These are phyloP conservation scores for Fallopia convolvulus DNA, from an alignment of 148 eudicot species.

Conservation along the genomic window DNA sequence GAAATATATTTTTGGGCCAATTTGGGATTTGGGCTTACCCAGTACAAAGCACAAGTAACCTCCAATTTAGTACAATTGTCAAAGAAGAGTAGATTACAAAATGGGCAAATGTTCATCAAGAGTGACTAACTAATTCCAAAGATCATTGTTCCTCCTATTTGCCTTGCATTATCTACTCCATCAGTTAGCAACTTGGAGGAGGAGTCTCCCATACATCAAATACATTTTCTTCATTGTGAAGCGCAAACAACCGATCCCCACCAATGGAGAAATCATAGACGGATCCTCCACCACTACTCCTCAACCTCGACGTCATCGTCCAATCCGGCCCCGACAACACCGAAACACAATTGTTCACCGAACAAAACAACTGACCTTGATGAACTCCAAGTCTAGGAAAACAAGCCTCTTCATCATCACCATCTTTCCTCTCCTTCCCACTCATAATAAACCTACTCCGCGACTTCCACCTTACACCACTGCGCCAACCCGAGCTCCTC, in stretches of 20 bases:
- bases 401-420: conserved; percentile 64
- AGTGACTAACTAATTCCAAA: too few relatives aligned
- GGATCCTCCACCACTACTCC: conserved; percentile 60
- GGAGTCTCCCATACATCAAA: conserved; percentile 91
- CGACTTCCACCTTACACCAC: conserved; percentile 70
- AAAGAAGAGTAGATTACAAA: too few relatives aligned
- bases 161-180: background rate
- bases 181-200: conserved; percentile 19
- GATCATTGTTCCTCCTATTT: too few relatives aligned
- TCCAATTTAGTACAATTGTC: too few relatives aligned
- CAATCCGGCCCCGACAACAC: conserved; percentile 86
- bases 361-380: conserved; percentile 69
- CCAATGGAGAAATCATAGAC: conserved; percentile 86
- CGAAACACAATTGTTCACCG: conserved; percentile 73
- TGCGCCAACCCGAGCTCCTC: conserved; percentile 38
- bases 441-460: conserved; percentile 60
- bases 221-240: conserved; percentile 82
- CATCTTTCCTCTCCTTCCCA: conserved; percentile 21
- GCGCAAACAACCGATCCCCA: conserved; percentile 79
- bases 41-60: too few relatives aligned
- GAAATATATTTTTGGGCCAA: too few relatives aligned
- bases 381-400: conserved; percentile 75
- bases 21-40: too few relatives aligned
- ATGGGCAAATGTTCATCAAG: too few relatives aligned
- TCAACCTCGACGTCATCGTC: conserved; percentile 72